These are phyloP conservation scores for Rhinocladiella mackenziei DNA, from an alignment of 2,329 filamentous ascomycete genomes.

Conservation along the genomic window DNA sequence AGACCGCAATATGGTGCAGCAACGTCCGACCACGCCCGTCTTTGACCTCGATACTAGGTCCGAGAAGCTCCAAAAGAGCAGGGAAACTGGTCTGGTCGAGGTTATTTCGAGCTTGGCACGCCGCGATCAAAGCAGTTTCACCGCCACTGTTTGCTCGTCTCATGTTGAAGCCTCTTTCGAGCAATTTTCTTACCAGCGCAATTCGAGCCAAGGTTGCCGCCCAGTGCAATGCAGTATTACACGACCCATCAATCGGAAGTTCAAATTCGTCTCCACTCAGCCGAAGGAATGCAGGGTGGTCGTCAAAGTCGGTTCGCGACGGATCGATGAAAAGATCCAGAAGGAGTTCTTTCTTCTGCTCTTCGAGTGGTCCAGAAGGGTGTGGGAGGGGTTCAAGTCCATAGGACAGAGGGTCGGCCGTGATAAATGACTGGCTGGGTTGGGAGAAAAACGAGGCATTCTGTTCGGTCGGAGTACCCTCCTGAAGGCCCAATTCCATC, in stretches of 20 bases:
- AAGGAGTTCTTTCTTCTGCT: conserved; percentile 75
- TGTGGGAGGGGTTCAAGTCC: conserved; percentile 46
- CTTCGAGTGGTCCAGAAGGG: conserved; percentile 59
- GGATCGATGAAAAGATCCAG: conserved; percentile 80
- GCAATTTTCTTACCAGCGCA: conserved; percentile 73
- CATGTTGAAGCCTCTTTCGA: conserved; percentile 79
- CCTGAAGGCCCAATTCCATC: conserved; percentile 21
- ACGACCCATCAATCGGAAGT: conserved; percentile 83
- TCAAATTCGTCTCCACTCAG: conserved; percentile 80
- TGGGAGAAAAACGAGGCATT: conserved; percentile 47
- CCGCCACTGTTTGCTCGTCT: conserved; percentile 83
- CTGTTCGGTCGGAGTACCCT: conserved; percentile 43
- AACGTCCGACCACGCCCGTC: conserved; percentile 89
- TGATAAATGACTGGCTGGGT: conserved; percentile 27
- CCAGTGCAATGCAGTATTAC: conserved; percentile 88
- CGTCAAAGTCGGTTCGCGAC: conserved; percentile 63
- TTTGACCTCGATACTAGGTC: conserved; percentile 82
- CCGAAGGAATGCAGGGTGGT: conserved; percentile 71
- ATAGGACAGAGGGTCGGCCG: conserved; percentile 26
- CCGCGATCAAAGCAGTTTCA: conserved; percentile 88
- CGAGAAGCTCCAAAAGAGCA: conserved; percentile 81
- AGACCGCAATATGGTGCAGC: conserved; percentile 91
- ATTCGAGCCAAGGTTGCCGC: conserved; percentile 87
- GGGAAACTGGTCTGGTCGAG: conserved; percentile 88
- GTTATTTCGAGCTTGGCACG: conserved; percentile 89